Conservation (phyloP, 352 stramenopile species). For the Lagenidium sp. region DNA sequence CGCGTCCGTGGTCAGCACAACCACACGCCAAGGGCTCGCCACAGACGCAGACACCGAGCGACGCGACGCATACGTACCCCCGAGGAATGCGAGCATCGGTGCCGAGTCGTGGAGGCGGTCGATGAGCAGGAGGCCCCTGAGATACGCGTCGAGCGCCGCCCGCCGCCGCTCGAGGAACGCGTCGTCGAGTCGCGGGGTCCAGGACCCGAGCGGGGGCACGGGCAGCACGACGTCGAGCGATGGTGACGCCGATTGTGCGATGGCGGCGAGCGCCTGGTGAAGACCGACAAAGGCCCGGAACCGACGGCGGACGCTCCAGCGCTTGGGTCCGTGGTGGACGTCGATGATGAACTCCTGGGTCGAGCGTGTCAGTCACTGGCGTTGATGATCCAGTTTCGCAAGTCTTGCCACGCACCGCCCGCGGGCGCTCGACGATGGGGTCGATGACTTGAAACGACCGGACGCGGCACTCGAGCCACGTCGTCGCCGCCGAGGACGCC, state of each 20-base stretch:
- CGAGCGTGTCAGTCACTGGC: no score
- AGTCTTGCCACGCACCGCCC: constrained; percentile 13
- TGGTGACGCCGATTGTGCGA: no score
- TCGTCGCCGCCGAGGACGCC: constrained; percentile 15
- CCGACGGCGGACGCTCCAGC: constrained; percentile 23
- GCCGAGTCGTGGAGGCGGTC: constrained; percentile 25
- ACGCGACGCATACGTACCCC: constrained; percentile 17
- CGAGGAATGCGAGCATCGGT: constrained; percentile 42
- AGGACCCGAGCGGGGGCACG: neutral
- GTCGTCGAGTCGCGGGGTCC: constrained; percentile 13
- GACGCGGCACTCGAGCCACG: constrained; percentile 18
- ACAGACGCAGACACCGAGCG: neutral
- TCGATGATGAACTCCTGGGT: constrained; percentile 35
- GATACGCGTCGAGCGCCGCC: constrained; percentile 31
- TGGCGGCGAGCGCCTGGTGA: no score
- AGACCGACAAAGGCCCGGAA: constrained; percentile 36
- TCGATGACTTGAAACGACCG: constrained; percentile 23
- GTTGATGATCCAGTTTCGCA: neutral
- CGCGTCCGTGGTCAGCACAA: constrained; percentile 1
- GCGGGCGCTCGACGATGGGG: constrained; percentile 29
- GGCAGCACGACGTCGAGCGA: constrained; percentile 26
- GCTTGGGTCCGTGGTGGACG: constrained; percentile 4
- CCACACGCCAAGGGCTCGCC: neutral
- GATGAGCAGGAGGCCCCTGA: constrained; percentile 35
- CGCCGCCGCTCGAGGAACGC: constrained; percentile 28